Base-by-base conservation (phyloP, 2,329 filamentous ascomycete species). In the Bipolaris gigantea region DNA sequence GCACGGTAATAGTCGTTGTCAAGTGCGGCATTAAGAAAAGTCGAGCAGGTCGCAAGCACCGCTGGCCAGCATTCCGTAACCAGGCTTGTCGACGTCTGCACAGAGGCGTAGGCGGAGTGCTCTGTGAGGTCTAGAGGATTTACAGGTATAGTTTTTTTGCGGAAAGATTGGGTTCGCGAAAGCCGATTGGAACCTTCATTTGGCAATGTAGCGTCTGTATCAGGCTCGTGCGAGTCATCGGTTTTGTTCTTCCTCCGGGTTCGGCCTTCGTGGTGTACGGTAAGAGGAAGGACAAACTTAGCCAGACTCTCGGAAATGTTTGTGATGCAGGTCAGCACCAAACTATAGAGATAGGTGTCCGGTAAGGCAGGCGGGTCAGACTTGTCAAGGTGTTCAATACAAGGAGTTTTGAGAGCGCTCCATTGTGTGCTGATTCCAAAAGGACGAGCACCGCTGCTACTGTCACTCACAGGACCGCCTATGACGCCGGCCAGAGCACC, bases 1-100 rank as follows among this genome's bases (percentile, higher is more conserved):
- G 88, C 86, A 62, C 97, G 92, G 66, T 97, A 99, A 64, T 94
- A 97, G 48, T 97, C 92, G 1, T 90, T 89, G 70, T 99, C 94
- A 4, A 99, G 79, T 0, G 93, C 87, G 27, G 94, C 90, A 69
- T 96, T 95, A 16, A 99, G 78, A 69, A 97, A 99, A 0, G 93
- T 97, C 0, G 94, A 99, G 65, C 92, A 97, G 2, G 92, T 94
- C 1, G 94, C 93, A 44, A 99, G 83, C 35, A 97, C 87, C 11
- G 94, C 94, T 42, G 94, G 94, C 94, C 94, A 99, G 72, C 93
- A 97, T 62, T 90, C 84, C 4, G 95, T 90, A 21, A 99, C 89
- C 50, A 99, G 88, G 9, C 83, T 83, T 11, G 91, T 90, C 64
- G 90, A 93, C 2, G 86, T 85, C 66, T 87, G 85, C 52, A 97